Evolutionary conservation across 2,329 filamentous ascomycete species (phyloP), one percentile per base, ranked within the genome.

Genomic region (Moelleriella libera): DNA sequence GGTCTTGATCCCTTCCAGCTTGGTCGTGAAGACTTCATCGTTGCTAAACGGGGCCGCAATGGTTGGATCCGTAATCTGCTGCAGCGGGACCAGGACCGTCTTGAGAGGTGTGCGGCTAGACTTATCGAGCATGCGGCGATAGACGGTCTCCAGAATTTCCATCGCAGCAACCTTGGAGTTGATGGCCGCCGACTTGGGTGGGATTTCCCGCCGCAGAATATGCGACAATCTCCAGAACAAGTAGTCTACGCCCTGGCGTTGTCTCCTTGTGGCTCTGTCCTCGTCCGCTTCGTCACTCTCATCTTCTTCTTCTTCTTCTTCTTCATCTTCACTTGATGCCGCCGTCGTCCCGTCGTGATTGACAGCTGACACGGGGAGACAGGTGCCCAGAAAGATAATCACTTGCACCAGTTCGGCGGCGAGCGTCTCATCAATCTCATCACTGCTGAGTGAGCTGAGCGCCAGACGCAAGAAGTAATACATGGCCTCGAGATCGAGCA

Each of bases 1-100:
- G 41, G 77, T 73, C 55, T 83, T 80, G 34, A 98, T 70, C 0
- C 71, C 71, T 52, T 88, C 83, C 62, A 89, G 83, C 21, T 73
- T 76, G 5, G 74, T 70, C 54, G 76, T 78, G 69, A 89, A 90
- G 1, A 68, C 61, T 48, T 82, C 78, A 56, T 90, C 85, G 5
- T 76, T 76, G 29, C 83, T 85, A 53, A 80, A 81, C 0, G 87
- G 85, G 11, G 76, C 68, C 0, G 83, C 78, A 45, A 90, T 88
- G 1, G 78, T 77, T 1, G 83, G 74, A 60, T 96, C 88, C 0
- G 88, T 94, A 39, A 98, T 70, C 60, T 92, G 86, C 59, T 90
- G 82, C 5, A 97, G 74, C 0, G 76, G 75, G 10, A 70, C 65
- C 41, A 80, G 67, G 32, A 80, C 66, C 1, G 70, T 71, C 53